These are phyloP conservation scores for Barnettozyma siamensis DNA, from an alignment of 805 yeast species.

Conservation along the genomic window DNA sequence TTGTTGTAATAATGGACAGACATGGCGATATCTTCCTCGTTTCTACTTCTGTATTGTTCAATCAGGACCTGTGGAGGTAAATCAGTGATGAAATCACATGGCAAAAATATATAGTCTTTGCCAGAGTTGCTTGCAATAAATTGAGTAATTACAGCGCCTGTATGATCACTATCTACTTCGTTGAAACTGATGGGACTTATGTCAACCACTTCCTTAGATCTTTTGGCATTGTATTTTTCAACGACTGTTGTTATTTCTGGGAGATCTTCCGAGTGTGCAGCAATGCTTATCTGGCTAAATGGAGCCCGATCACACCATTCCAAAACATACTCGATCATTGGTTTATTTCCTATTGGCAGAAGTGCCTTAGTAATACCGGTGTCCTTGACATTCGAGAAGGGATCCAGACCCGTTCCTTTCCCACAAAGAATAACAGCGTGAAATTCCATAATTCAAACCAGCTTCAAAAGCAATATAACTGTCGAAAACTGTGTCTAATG, in stretches of 20 bases:
- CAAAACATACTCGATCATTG: conserved; percentile 80
- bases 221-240: conserved; percentile 37
- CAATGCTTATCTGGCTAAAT: conserved; percentile 64
- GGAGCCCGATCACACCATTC: conserved; percentile 92
- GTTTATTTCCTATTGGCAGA: conserved; percentile 83
- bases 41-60: conserved; percentile 74
- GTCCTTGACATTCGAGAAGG: conserved; percentile 58
- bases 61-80: conserved; percentile 84
- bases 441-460: conserved; percentile 59
- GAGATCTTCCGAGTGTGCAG: conserved; percentile 43
- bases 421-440: conserved; percentile 92
- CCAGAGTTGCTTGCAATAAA: conserved; percentile 35
- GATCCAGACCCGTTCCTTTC: conserved; percentile 64
- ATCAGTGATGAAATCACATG: conserved; percentile 92
- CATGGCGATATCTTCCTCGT: conserved; percentile 63
- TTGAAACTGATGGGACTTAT: conserved; percentile 35
- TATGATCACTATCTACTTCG: conserved; percentile 41
- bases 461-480: background rate
- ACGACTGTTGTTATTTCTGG: conserved; percentile 45
- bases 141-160: conserved; percentile 59
- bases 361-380: conserved; percentile 78
- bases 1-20: conserved; percentile 70
- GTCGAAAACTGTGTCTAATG: background rate
- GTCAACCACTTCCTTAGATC: conserved; percentile 28
- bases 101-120: conserved; percentile 68